phyloP scores from a whole-genome alignment of 345 rosid genomes.

The Murraya koenigii region DNA sequence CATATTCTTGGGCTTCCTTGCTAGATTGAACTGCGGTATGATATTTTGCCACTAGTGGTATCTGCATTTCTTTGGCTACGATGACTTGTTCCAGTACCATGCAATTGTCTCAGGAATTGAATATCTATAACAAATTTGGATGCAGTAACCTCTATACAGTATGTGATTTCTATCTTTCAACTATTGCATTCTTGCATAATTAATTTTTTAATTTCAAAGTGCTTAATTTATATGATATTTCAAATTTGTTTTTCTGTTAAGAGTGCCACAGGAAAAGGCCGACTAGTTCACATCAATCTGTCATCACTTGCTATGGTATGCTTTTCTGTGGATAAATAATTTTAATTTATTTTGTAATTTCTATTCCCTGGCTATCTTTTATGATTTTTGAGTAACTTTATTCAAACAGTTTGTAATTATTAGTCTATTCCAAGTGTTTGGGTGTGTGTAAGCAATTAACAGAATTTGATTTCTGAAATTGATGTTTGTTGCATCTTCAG shows the following conservation, averaged over 20 bases:
- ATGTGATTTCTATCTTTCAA: conserved; percentile 9
- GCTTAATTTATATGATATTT: neutral
- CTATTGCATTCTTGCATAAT: neutral
- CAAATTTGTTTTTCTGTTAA: conserved; percentile 8
- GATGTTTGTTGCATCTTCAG: conserved; percentile 32
- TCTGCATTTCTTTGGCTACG: conserved; percentile 22
- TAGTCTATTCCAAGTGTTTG: neutral
- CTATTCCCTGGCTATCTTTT: neutral
- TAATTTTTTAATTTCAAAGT: neutral
- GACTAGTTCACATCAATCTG: conserved; percentile 38
- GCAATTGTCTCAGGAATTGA: conserved; percentile 52
- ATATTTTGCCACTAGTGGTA: conserved; percentile 13
- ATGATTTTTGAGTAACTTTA: neutral
- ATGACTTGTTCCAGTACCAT: conserved; percentile 52
- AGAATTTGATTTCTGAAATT: neutral
- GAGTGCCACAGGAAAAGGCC: conserved; percentile 41
- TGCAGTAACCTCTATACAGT: conserved; percentile 34
- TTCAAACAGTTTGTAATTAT: neutral
- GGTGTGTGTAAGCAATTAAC: neutral
- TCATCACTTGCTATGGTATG: conserved; percentile 67
- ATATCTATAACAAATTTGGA: conserved; percentile 36
- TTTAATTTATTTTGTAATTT: neutral
- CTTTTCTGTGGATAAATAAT: neutral
- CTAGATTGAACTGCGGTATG: conserved; percentile 6
- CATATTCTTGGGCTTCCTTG: neutral